These are phyloP conservation scores for Nyctanthes arbortristis DNA, from an alignment of 257 asterid genomes.

Conservation along the genomic window DNA sequence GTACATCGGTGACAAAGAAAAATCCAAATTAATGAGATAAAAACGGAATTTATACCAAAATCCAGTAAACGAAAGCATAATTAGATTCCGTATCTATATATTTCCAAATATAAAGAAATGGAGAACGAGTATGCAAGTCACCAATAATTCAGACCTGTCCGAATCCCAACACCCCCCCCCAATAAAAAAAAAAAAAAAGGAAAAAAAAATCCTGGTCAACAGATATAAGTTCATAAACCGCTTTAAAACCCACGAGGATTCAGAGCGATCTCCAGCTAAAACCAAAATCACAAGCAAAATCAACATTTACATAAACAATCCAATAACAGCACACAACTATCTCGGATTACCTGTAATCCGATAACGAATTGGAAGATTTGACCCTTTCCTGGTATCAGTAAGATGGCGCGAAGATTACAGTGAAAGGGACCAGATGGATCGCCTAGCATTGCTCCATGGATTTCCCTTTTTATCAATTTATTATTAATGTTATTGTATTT, in stretches of 20 bases:
- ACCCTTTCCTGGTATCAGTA: slow-evolving; percentile 8
- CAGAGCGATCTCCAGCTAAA: slow-evolving; percentile 4
- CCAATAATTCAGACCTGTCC: not conserved
- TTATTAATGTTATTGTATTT: no score
- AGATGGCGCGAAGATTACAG: slow-evolving; percentile 28
- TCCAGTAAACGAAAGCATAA: not conserved
- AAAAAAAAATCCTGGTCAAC: not conserved
- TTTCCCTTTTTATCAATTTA: not conserved
- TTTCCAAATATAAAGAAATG: slow-evolving; percentile 14
- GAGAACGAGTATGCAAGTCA: not conserved
- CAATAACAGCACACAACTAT: no score
- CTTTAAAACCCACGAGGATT: slow-evolving; percentile 36
- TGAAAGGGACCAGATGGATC: slow-evolving; percentile 3
- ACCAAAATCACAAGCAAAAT: slow-evolving; percentile 13
- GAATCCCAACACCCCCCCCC: not conserved
- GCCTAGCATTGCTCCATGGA: slow-evolving; percentile 11
- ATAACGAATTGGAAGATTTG: slow-evolving; percentile 29
- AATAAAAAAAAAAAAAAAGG: not conserved
- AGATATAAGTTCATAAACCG: slow-evolving; percentile 30
- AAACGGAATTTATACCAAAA: slow-evolving; percentile 7
- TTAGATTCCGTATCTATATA: slow-evolving; percentile 12
- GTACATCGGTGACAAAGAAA: no score
- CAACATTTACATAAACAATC: not conserved
- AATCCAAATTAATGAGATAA: not conserved
- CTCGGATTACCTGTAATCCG: slow-evolving; percentile 27